Conservation (phyloP, 495 filamentous ascomycete species). For the Parmelia sp. region DNA sequence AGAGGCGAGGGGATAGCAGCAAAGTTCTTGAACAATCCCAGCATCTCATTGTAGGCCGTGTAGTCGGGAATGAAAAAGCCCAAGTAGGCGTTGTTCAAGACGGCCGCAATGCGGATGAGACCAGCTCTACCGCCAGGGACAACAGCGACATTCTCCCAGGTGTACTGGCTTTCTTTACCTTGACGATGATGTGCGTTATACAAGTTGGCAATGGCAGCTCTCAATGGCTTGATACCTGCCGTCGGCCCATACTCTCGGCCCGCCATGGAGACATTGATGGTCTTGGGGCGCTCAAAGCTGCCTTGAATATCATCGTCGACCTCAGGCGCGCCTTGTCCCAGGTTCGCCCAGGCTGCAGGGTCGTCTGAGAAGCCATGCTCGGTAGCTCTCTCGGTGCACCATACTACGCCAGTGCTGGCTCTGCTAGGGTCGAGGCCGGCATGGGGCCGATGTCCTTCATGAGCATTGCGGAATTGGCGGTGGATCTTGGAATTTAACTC, state of each 20-base stretch:
- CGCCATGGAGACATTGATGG: slow-evolving; percentile 66
- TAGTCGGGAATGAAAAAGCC: slow-evolving; percentile 44
- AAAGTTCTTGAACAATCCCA: slow-evolving; percentile 87
- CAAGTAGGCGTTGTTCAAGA: slow-evolving; percentile 85
- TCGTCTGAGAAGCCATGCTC: slow-evolving; percentile 78
- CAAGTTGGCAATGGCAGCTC: slow-evolving; percentile 82
- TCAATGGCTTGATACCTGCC: slow-evolving; percentile 83
- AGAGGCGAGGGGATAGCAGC: slow-evolving; percentile 85
- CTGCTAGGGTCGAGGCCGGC: slow-evolving; percentile 81
- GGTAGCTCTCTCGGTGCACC: slow-evolving; percentile 75
- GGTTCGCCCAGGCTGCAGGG: slow-evolving; percentile 80
- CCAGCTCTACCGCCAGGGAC: slow-evolving; percentile 91
- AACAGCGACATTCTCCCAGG: slow-evolving; percentile 99
- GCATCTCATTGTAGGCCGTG: slow-evolving; percentile 92
- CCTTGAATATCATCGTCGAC: slow-evolving; percentile 89
- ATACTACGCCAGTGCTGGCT: slow-evolving; percentile 76
- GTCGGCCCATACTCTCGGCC: slow-evolving; percentile 90
- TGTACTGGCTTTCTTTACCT: slow-evolving; percentile 84
- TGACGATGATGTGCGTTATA: slow-evolving; percentile 91
- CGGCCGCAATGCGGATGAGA: slow-evolving; percentile 88
- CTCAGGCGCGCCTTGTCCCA: slow-evolving; percentile 92
- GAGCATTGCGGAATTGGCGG: slow-evolving; percentile 74
- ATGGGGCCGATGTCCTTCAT: slow-evolving; percentile 84
- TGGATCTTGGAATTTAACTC: slow-evolving; percentile 77
- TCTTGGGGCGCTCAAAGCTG: slow-evolving; percentile 79